Evolutionary conservation across 164 flowering plant species (phyloP).

Genomic region (Vitis riparia): DNA sequence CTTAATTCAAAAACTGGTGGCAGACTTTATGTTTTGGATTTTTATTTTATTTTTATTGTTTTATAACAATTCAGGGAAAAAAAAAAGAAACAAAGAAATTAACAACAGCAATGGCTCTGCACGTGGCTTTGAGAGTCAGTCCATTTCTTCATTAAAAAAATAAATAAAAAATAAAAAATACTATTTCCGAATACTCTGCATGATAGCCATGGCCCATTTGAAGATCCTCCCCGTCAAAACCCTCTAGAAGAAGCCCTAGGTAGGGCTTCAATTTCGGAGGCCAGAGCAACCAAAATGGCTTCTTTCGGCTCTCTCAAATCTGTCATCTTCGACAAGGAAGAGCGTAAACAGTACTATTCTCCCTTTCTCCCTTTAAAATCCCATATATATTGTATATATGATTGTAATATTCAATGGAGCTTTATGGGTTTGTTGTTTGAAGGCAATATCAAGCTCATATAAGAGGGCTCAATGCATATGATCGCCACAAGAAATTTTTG

Average conservation of each 20-base stretch:
- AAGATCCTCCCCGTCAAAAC: too few species aligned
- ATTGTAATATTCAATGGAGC: neutral
- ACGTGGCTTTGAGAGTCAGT: too few species aligned
- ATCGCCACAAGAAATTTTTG: conserved; percentile 88
- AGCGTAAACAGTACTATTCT: conserved; percentile 64
- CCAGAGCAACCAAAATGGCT: conserved; percentile 33
- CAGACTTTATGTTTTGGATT: too few species aligned
- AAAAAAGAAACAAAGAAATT: too few species aligned
- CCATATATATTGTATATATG: neutral
- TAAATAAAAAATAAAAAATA: too few species aligned
- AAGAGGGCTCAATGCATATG: conserved; percentile 84
- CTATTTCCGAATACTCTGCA: too few species aligned
- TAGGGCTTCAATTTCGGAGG: neutral
- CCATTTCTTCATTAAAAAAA: too few species aligned
- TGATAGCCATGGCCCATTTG: too few species aligned
- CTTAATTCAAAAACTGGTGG: too few species aligned
- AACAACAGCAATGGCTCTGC: too few species aligned
- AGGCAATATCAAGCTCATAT: conserved; percentile 93
- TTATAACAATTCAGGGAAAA: too few species aligned
- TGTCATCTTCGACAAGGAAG: conserved; percentile 65
- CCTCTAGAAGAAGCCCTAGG: neutral
- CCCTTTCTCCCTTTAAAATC: neutral
- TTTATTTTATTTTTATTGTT: too few species aligned
- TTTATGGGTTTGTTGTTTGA: conserved; percentile 15
- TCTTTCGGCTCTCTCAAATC: conserved; percentile 61